Evolutionary conservation across 257 asterid genomes (phyloP).

Genomic region (Parsonsia alboflavescens): DNA sequence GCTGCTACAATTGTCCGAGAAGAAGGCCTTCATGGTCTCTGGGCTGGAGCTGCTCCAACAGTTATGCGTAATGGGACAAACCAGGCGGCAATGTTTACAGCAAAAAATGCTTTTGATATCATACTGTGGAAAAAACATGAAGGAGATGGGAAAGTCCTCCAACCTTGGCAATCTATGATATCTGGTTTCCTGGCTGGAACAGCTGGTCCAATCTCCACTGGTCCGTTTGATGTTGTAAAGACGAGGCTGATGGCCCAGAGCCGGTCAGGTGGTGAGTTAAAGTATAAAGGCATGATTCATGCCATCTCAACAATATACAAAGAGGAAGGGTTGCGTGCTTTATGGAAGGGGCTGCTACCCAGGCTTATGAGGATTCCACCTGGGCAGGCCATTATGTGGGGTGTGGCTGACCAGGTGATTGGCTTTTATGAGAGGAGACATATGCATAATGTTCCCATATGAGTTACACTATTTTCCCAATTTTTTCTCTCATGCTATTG

Average conservation of each 20-base stretch:
- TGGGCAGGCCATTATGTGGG: constrained; percentile 98
- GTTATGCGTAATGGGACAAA: constrained; percentile 98
- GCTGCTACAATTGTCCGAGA: constrained; percentile 66
- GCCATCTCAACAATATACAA: constrained; percentile 68
- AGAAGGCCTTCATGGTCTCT: constrained; percentile 83
- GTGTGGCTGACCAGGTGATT: constrained; percentile 86
- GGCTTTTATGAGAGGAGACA: constrained; percentile 80
- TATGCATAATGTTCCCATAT: constrained; percentile 31
- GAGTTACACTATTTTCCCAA: constrained; percentile 9
- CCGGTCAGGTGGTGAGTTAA: constrained; percentile 62
- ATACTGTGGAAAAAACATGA: constrained; percentile 76
- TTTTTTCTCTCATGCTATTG: not conserved
- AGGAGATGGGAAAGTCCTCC: constrained; percentile 75
- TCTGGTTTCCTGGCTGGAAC: constrained; percentile 96
- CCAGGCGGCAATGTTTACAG: constrained; percentile 97
- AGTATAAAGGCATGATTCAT: constrained; percentile 82
- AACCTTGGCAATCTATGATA: constrained; percentile 92
- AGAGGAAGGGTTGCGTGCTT: constrained; percentile 72
- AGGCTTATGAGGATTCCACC: constrained; percentile 99
- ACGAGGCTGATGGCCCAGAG: constrained; percentile 98
- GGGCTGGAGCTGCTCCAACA: constrained; percentile 97
- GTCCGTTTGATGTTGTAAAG: constrained; percentile 98
- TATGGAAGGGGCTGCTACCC: constrained; percentile 89
- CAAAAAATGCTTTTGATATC: constrained; percentile 84
- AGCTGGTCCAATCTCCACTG: constrained; percentile 89